Conservation (phyloP, 2,329 filamentous ascomycete genomes). For the Lojkania enalia region DNA sequence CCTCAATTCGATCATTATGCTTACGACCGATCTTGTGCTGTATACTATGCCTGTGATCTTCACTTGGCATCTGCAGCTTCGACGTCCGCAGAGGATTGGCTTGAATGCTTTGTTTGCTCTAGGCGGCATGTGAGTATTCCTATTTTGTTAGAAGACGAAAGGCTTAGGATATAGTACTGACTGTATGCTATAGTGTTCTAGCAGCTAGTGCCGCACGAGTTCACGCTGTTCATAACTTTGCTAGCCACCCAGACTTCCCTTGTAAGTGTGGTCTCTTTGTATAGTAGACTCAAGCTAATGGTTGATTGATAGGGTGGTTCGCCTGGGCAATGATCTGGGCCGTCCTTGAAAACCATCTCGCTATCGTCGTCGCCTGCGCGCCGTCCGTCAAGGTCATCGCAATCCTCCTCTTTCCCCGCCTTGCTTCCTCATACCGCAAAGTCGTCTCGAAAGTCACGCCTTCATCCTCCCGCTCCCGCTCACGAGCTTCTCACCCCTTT, state of each 20-base stretch:
- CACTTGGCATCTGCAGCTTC: slow-evolving; percentile 41
- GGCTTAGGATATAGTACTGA: slow-evolving; percentile 1
- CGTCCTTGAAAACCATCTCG: slow-evolving; percentile 43
- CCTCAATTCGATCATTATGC: slow-evolving; percentile 43
- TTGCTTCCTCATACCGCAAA: slow-evolving; percentile 25
- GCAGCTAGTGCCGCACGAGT: slow-evolving; percentile 32
- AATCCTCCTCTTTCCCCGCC: slow-evolving; percentile 27
- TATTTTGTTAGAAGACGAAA: no score
- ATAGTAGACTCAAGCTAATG: background rate
- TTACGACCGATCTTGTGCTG: slow-evolving; percentile 44
- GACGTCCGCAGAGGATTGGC: slow-evolving; percentile 36
- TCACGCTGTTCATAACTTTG: slow-evolving; percentile 29
- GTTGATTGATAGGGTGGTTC: slow-evolving; percentile 19
- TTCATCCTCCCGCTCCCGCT: slow-evolving; percentile 11
- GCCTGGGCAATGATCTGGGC: slow-evolving; percentile 37
- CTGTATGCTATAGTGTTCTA: slow-evolving; percentile 24
- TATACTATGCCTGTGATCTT: slow-evolving; percentile 46
- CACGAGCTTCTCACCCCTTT: slow-evolving; percentile 8
- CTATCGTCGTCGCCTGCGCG: slow-evolving; percentile 41
- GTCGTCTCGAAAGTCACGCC: slow-evolving; percentile 20
- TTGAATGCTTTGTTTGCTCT: slow-evolving; percentile 40
- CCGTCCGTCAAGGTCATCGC: slow-evolving; percentile 38
- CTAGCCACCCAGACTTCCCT: slow-evolving; percentile 26
- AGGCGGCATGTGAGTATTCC: slow-evolving; percentile 32
- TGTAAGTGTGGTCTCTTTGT: slow-evolving; percentile 20